These are phyloP conservation scores for Artemisia annua DNA, from an alignment of 129 eudicot genomes.

Conservation along the genomic window DNA sequence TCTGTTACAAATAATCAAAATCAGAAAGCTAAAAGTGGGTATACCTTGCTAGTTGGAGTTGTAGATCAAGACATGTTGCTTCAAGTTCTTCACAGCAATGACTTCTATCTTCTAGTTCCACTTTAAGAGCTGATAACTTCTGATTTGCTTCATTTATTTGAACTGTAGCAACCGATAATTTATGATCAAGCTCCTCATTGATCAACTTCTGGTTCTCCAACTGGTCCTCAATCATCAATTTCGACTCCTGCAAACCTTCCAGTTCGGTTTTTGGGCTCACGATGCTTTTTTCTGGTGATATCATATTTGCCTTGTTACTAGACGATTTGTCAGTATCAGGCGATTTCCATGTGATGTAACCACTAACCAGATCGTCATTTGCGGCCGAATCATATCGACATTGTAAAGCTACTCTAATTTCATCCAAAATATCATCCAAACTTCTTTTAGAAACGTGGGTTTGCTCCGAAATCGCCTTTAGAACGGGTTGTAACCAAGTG, in stretches of 20 bases:
- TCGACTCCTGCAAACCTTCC: constrained; percentile 46
- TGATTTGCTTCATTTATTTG: constrained; percentile 56
- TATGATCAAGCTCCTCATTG: constrained; percentile 80
- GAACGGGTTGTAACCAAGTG: constrained; percentile 50
- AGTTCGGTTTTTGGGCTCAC: constrained; percentile 42
- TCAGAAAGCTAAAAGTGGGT: not conserved
- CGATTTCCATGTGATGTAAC: constrained; percentile 67
- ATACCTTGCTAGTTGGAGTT: constrained; percentile 89
- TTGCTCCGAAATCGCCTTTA: constrained; percentile 47
- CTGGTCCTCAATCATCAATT: constrained; percentile 57
- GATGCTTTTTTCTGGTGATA: constrained; percentile 7
- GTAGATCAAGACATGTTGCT: constrained; percentile 88
- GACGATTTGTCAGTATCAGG: constrained; percentile 38
- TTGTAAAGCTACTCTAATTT: constrained; percentile 41
- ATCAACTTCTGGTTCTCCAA: constrained; percentile 70
- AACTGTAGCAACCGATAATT: constrained; percentile 62
- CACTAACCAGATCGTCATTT: constrained; percentile 39
- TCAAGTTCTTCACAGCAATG: constrained; percentile 85
- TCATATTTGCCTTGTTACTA: too few relatives aligned
- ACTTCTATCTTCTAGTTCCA: constrained; percentile 72
- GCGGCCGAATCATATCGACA: not conserved
- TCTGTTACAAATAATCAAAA: not conserved
- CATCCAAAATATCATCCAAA: constrained; percentile 55
- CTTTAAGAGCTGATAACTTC: constrained; percentile 80
- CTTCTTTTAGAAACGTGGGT: constrained; percentile 53